Base-by-base conservation (phyloP, 2,329 filamentous ascomycete species). In the Colletotrichum falcatum region DNA sequence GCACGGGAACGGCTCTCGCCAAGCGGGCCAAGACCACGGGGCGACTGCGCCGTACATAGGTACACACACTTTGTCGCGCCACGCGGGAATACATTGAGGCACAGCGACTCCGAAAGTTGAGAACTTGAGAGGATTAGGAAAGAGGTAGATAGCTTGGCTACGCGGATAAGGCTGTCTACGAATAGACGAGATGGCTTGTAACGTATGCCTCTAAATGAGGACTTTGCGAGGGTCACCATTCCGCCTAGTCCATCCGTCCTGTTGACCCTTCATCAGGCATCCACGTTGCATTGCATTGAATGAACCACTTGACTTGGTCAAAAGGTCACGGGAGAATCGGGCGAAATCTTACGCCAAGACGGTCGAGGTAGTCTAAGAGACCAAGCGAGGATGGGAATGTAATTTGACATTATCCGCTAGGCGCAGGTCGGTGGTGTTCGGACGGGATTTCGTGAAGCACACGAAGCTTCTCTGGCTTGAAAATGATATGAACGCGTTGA, bases 181-280 rank as follows among this genome's bases (percentile, higher is more conserved):
- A 33, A 53, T 53, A 53, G 28, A 53, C 49, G 49, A 53, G 49
- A 33, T 33, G 49, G 28, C 28, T 53, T 53, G 49, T 53, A 30
- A 53, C 26, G n/a, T 16, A 53, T 53, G 49, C 28, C 49, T 53
- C 49, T 53, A 33, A 33, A 53, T 53, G 49, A 53, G 49, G 49
- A 53, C 49, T 53, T 53, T 53, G 49, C 49, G 49, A 53, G 26
- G 49, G 49, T 53, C 49, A 53, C 16, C 49, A 53, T 53, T 33
- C 49, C 49, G 16, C 26, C 16, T 33, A 33, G 26, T 53, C 28
- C 49, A 30, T 33, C 49, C 49, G 16, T 53, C 49, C 28, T 53
- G 49, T 7, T 53, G 49, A 53, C 7, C 49, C 49, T 53, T 53
- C 28, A 53, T 53, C 49, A 33, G 49, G 49, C 49, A 33, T 53